Percentiles rank a stretch among this genome's conserved stretches.
Evolutionary conservation across 2,329 filamentous ascomycete species (phyloP).

Genomic region (Talaromyces sp.): DNA sequence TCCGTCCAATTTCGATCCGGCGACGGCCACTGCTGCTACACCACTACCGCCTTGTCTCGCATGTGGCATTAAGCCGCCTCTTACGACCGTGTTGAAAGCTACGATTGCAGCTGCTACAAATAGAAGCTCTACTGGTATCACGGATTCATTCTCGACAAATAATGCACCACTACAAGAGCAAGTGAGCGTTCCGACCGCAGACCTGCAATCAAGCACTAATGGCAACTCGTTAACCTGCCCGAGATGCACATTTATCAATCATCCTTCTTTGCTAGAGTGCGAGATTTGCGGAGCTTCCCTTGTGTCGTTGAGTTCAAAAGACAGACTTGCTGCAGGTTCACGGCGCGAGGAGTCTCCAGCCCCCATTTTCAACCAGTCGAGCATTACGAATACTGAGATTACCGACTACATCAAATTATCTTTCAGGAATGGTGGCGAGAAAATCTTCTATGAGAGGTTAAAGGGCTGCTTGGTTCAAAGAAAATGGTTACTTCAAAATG

Average conservation of each 20-base stretch:
- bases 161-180: constrained; percentile 16
- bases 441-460: constrained; percentile 82
- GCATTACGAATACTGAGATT: constrained; percentile 55
- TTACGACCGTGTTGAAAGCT: constrained; percentile 80
- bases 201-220: constrained; percentile 1
- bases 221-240: constrained; percentile 57
- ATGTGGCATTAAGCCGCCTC: constrained; percentile 87
- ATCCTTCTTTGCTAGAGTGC: constrained; percentile 78
- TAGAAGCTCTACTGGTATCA: constrained; percentile 21
- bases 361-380: constrained; percentile 55
- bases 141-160: constrained; percentile 19
- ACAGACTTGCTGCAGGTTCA: constrained; percentile 26
- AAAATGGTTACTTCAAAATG: constrained; percentile 90
- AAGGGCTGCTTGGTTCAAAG: constrained; percentile 85
- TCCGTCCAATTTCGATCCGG: constrained; percentile 87
- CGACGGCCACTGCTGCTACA: constrained; percentile 73
- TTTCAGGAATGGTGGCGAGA: constrained; percentile 83
- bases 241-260: constrained; percentile 89
- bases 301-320: constrained; percentile 51
- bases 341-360: constrained; percentile 72
- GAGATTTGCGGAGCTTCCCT: constrained; percentile 87
- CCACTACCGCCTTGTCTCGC: constrained; percentile 82
- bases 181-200: background rate
- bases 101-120: constrained; percentile 70
- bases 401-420: constrained; percentile 83